Evolutionary conservation across 208 protist genomes (phyloP).

Genomic region (Leishmania major): DNA sequence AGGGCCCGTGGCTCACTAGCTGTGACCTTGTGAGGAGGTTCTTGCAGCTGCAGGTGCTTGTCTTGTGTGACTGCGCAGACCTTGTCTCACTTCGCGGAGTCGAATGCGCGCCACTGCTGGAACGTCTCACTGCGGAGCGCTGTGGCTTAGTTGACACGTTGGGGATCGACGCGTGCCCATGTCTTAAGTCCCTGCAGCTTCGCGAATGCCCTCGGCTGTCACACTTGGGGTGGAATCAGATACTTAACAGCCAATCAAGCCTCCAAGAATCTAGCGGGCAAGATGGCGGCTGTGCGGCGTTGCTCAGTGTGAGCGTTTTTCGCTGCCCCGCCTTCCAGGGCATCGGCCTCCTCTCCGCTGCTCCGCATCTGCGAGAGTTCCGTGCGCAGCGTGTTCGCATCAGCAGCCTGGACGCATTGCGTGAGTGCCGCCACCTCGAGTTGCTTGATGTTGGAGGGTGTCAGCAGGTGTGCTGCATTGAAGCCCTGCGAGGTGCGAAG

Average conservation of each 20-base stretch:
- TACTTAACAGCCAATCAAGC: not conserved
- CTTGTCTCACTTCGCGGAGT: not conserved
- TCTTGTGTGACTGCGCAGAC: not conserved
- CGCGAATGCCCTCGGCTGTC: not conserved
- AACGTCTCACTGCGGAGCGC: not conserved
- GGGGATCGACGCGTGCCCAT: not conserved
- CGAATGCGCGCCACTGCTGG: not conserved
- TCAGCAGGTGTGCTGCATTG: not conserved
- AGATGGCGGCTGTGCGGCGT: not conserved
- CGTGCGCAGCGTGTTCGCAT: not conserved
- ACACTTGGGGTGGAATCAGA: not conserved
- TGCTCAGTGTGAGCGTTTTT: not conserved
- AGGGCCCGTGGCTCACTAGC: not conserved
- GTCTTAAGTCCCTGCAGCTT: not conserved
- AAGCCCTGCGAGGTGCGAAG: not conserved
- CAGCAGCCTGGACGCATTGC: not conserved
- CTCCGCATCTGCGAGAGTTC: not conserved
- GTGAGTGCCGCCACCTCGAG: not conserved
- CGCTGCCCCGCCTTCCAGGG: not conserved
- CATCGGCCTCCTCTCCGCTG: not conserved
- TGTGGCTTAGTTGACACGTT: not conserved
- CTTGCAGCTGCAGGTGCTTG: not conserved
- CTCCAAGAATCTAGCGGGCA: not conserved
- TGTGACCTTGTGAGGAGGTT: not conserved
- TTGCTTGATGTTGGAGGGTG: conserved; percentile 1